A percentile compares a stretch with the other conserved stretches of the same genome.
These are phyloP conservation scores for Citrus mangshanensis DNA, from an alignment of 345 rosid genomes.

Conservation along the genomic window DNA sequence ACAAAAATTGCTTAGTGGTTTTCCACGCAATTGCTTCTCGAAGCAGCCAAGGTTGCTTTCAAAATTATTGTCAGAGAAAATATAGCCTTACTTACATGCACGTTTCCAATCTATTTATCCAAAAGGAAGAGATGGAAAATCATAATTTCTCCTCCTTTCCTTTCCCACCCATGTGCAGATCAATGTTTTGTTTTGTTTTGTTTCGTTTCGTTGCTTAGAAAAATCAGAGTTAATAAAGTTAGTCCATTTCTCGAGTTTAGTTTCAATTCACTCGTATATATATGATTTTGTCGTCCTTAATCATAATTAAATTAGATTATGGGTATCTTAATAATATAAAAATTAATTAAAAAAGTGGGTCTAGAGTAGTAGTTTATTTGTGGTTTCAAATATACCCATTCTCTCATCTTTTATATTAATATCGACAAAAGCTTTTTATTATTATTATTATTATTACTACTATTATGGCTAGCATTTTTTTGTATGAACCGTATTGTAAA, in stretches of 20 bases:
- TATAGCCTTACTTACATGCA: slow-evolving; percentile 13
- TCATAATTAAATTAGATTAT: too few species aligned
- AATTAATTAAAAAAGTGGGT: too few species aligned
- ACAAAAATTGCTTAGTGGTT: background rate
- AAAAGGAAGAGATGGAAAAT: background rate
- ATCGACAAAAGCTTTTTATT: too few species aligned
- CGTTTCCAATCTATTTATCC: slow-evolving; percentile 24
- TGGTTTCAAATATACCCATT: too few species aligned
- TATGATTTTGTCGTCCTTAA: too few species aligned
- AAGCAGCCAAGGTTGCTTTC: slow-evolving; percentile 13
- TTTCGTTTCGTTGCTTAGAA: background rate
- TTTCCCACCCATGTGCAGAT: background rate
- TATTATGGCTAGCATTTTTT: too few species aligned
- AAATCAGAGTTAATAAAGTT: background rate
- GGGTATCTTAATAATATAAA: too few species aligned
- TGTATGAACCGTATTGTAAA: too few species aligned
- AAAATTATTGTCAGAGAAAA: slow-evolving; percentile 3
- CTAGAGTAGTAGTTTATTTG: too few species aligned
- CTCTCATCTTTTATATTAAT: too few species aligned
- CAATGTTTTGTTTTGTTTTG: background rate
- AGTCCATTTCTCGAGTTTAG: background rate
- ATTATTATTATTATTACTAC: too few species aligned
- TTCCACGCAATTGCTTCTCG: slow-evolving; percentile 14
- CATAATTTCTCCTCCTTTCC: background rate
- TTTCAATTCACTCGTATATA: too few species aligned